These are phyloP conservation scores for Turnera subulata DNA, from an alignment of 345 rosid species.

Conservation along the genomic window DNA sequence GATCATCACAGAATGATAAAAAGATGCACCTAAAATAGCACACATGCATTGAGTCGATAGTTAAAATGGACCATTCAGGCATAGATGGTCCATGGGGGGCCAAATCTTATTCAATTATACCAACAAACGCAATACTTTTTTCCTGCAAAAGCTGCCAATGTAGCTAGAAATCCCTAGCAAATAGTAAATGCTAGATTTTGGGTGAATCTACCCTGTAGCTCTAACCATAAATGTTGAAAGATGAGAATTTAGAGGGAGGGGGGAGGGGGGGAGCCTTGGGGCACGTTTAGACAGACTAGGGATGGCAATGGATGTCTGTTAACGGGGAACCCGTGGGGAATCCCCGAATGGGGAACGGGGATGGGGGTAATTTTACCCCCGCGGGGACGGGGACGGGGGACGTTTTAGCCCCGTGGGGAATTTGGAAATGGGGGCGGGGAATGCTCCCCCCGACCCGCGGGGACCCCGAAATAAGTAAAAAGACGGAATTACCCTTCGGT, in stretches of 20 bases:
- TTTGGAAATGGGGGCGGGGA: too few relatives aligned
- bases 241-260: background rate
- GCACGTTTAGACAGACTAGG: conserved; percentile 32
- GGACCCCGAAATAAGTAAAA: too few relatives aligned
- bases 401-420: too few relatives aligned
- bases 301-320: too few relatives aligned
- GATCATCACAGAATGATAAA: too few relatives aligned
- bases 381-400: too few relatives aligned
- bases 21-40: background rate
- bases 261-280: background rate
- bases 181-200: conserved; percentile 1
- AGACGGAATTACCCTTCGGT: too few relatives aligned
- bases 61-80: background rate
- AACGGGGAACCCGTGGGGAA: too few relatives aligned
- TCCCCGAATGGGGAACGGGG: too few relatives aligned
- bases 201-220: background rate
- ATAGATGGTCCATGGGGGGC: conserved; percentile 3
- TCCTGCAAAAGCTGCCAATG: conserved; percentile 28
- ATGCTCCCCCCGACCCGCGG: too few relatives aligned
- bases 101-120: background rate
- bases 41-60: conserved; percentile 6
- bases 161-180: conserved; percentile 6
- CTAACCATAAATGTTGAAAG: conserved; percentile 9
- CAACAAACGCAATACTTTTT: conserved; percentile 6
- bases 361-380: too few relatives aligned